phyloP scores from a whole-genome alignment of 2,329 filamentous ascomycete species.

The Coniochaeta sp. region DNA sequence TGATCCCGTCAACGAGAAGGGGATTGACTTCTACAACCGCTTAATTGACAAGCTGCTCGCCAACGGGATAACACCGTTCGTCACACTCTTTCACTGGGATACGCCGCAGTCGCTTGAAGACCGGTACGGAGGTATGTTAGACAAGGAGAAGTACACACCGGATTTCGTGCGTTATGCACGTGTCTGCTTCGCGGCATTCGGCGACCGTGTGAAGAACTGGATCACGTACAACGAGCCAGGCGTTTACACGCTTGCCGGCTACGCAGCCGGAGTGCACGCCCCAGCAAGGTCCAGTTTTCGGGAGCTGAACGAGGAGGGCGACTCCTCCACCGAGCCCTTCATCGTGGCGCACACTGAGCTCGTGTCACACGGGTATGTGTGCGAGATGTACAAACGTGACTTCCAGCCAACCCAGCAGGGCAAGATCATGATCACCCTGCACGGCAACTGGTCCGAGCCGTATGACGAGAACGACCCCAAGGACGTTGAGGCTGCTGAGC shows the following conservation, averaged over 20 bases:
- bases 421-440: slow-evolving; percentile 31
- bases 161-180: slow-evolving; percentile 53
- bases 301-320: slow-evolving; percentile 22
- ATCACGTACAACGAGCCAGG: slow-evolving; percentile 32
- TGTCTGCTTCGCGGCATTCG: slow-evolving; percentile 50
- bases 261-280: slow-evolving; percentile 26
- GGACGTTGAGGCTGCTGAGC: slow-evolving; percentile 28
- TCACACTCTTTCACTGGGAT: slow-evolving; percentile 62
- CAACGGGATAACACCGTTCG: slow-evolving; percentile 51
- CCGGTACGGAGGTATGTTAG: slow-evolving; percentile 53
- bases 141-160: slow-evolving; percentile 54
- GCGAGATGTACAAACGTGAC: slow-evolving; percentile 29
- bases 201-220: slow-evolving; percentile 54
- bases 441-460: slow-evolving; percentile 34
- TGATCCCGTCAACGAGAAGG: slow-evolving; percentile 54
- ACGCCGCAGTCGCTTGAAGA: slow-evolving; percentile 51
- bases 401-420: slow-evolving; percentile 29
- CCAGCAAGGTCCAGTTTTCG: slow-evolving; percentile 22
- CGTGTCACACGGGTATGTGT: slow-evolving; percentile 28
- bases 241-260: slow-evolving; percentile 25
- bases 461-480: slow-evolving; percentile 27
- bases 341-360: slow-evolving; percentile 31
- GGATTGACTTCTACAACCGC: slow-evolving; percentile 51
- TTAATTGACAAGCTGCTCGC: slow-evolving; percentile 53
- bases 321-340: slow-evolving; percentile 27